These are phyloP conservation scores for Spiraea crenata DNA, from an alignment of 331 rosid species.

Conservation along the genomic window DNA sequence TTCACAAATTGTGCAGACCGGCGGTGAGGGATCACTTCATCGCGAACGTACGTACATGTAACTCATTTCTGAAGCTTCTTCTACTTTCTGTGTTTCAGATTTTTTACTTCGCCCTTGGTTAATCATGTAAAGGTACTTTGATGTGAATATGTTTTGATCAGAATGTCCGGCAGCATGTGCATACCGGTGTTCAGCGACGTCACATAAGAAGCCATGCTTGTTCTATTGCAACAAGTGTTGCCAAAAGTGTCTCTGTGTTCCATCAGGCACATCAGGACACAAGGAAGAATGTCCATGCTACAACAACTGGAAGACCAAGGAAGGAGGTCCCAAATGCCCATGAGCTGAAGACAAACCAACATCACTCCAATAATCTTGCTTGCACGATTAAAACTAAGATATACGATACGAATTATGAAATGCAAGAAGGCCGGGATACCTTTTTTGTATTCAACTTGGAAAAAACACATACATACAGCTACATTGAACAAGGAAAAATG, in stretches of 20 bases:
- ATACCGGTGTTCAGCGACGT: conserved; percentile 43
- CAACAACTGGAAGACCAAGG: conserved; percentile 45
- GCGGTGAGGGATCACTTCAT: conserved; percentile 48
- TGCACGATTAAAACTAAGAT: background rate
- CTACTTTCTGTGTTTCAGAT: background rate
- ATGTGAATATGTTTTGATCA: background rate
- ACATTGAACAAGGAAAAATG: no score
- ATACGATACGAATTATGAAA: no score
- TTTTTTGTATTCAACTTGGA: no score
- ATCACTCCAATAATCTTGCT: background rate
- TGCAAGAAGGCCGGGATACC: no score
- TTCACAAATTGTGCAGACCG: conserved; percentile 28
- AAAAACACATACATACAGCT: no score
- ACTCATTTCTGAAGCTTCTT: background rate
- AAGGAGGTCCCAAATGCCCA: conserved; percentile 58
- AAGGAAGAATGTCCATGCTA: conserved; percentile 64
- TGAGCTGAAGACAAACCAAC: background rate
- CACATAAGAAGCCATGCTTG: conserved; percentile 43
- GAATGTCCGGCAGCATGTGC: conserved; percentile 43
- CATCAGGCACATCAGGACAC: conserved; percentile 52
- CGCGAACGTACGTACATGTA: conserved; percentile 15
- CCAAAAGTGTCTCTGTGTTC: conserved; percentile 50
- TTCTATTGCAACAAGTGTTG: conserved; percentile 53
- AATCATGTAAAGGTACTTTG: no score
- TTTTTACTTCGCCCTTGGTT: no score